Evolutionary conservation across 2,329 filamentous ascomycete species (phyloP).

Genomic region (Tolypocladium paradoxum): DNA sequence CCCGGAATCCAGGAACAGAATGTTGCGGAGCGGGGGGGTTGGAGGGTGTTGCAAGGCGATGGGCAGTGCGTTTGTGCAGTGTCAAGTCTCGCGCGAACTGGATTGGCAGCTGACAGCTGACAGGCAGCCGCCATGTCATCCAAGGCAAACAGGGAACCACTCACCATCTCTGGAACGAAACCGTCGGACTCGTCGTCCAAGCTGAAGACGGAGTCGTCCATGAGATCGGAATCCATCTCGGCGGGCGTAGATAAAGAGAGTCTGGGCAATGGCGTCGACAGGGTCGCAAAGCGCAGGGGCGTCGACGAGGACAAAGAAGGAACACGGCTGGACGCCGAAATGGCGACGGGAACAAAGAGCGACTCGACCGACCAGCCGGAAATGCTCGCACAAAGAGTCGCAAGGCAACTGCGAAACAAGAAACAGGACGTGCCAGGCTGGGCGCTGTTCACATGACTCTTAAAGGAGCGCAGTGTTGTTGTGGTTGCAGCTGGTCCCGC

Average conservation of each 20-base stretch:
- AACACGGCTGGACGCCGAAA: slow-evolving; percentile 10
- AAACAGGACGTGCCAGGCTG: slow-evolving; percentile 10
- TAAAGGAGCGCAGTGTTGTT: slow-evolving; percentile 14
- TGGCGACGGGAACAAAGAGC: slow-evolving; percentile 7
- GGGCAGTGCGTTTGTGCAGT: neutral
- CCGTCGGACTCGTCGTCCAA: slow-evolving; percentile 30
- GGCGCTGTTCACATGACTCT: slow-evolving; percentile 9
- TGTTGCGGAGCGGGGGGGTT: neutral
- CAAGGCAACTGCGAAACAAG: slow-evolving; percentile 9
- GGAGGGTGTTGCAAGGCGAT: neutral
- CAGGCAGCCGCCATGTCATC: neutral
- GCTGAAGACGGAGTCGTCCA: slow-evolving; percentile 40
- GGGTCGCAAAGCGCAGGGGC: slow-evolving; percentile 8
- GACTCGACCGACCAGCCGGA: slow-evolving; percentile 8
- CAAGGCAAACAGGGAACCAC: slow-evolving; percentile 8
- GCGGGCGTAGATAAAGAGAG: neutral
- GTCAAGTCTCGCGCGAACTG: neutral
- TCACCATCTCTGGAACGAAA: slow-evolving; percentile 28
- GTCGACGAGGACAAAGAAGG: slow-evolving; percentile 8
- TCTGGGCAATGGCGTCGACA: neutral
- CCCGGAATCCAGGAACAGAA: neutral
- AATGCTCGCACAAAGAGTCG: slow-evolving; percentile 13
- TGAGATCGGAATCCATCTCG: slow-evolving; percentile 45
- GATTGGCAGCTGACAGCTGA: neutral
- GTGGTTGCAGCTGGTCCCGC: slow-evolving; percentile 9